Evolutionary conservation across 2,329 filamentous ascomycete species (phyloP), one percentile per base, ranked within the genome.

Genomic region (Endothia cerciana): DNA sequence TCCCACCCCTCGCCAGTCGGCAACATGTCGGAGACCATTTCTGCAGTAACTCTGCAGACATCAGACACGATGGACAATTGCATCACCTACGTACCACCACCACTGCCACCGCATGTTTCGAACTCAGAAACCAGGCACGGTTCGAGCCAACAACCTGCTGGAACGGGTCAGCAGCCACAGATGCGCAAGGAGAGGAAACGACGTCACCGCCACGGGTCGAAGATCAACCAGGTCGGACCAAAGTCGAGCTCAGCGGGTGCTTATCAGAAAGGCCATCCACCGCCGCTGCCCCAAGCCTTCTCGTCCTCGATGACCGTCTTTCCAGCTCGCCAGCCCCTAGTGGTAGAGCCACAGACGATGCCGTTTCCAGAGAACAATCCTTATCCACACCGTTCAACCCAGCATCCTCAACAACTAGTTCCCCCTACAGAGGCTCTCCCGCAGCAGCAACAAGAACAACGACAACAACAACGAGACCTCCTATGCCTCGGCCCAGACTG

Each of bases 401-500:
- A 28, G 15, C 17, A n/a, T 25, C 28, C 30, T 28, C 45, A 17
- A 10, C 19, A 15, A 17, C 59, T 4, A 11, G 4, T 45, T 30
- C 53, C 22, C 53, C 53, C 22, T 33, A 19, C 25, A 1, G 17
- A 47, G 5, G 41, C 6, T 36, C 3, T n/a, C 59, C 49, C 25
- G 6, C 56, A 11, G 8, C 58, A 33, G 25, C 43, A 33, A 28
- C 40, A 33, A 2, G 17, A 19, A 22, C 28, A 47, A 7, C 40
- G 43, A 15, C 58, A 40, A 38, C 56, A 13, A 30, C 56, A 38
- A 25, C 30, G 40, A 25, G 51, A 58, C 43, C 57, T 63, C 30
- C 64, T 62, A 28, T 66, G 66, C 59, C 49, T 68, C 15, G 51
- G 36, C 10, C 64, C 66, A 17, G 30, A 58, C 36, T 68, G 57